Percentiles rank a stretch among this genome's conserved stretches.
Conservation (phyloP, 2,329 filamentous ascomycete species). For the Cercospora sp. region DNA sequence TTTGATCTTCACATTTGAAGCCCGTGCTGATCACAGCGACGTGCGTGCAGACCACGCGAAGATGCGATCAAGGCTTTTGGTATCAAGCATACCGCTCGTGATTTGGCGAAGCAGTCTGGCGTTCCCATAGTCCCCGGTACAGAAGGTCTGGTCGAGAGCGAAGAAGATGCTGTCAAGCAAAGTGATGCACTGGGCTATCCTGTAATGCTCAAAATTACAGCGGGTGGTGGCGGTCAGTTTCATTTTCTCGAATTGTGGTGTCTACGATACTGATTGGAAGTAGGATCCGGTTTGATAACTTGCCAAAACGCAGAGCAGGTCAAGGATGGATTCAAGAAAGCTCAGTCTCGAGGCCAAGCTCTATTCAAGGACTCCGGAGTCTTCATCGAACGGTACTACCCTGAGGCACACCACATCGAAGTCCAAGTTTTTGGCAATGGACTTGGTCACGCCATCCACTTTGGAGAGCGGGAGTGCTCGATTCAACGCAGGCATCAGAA, state of each 20-base stretch:
- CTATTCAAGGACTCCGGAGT: conserved; percentile 81
- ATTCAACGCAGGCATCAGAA: conserved; percentile 87
- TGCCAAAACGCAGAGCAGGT: conserved; percentile 70
- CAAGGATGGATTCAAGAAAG: conserved; percentile 57
- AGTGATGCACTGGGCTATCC: conserved; percentile 52
- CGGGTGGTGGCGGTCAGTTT: conserved; percentile 55
- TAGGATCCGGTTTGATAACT: conserved; percentile 78
- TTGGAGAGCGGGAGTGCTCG: conserved; percentile 86
- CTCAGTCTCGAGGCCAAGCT: conserved; percentile 71
- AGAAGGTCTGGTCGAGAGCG: conserved; percentile 49
- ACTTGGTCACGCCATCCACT: conserved; percentile 73
- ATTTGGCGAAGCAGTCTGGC: conserved; percentile 53
- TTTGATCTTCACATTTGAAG: neutral
- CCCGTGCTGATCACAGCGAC: neutral
- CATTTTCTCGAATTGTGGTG: conserved; percentile 48
- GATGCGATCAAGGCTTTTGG: conserved; percentile 49
- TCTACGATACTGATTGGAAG: conserved; percentile 57
- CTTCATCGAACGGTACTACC: conserved; percentile 81
- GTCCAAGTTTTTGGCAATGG: conserved; percentile 88
- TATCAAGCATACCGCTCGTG: conserved; percentile 59
- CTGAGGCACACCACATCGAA: conserved; percentile 79
- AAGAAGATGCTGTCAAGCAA: conserved; percentile 50
- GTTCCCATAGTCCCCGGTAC: conserved; percentile 59
- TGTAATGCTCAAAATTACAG: conserved; percentile 59
- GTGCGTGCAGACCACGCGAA: conserved; percentile 14